A percentile compares a stretch with the other conserved stretches of the same genome.
Evolutionary conservation across 306 rosid species (phyloP).

Genomic region (Quercus bicolor): DNA sequence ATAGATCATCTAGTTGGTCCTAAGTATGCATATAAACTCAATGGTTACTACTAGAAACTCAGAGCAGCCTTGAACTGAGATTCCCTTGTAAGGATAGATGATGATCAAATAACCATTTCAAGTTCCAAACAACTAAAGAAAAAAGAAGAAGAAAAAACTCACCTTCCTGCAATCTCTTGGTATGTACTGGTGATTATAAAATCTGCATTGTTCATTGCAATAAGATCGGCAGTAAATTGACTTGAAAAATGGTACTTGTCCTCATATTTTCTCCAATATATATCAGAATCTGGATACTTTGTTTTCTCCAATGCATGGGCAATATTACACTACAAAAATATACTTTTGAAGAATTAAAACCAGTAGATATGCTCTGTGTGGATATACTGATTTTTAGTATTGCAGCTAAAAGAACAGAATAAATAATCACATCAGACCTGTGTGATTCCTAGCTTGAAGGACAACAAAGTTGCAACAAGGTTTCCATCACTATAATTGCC

Average conservation of each 20-base stretch:
- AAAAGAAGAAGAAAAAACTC: slow-evolving; percentile 31
- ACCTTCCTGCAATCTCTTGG: slow-evolving; percentile 97
- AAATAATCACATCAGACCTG: slow-evolving; percentile 50
- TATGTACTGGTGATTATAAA: slow-evolving; percentile 95
- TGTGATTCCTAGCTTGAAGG: slow-evolving; percentile 89
- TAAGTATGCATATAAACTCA: too few relatives aligned
- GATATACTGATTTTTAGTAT: not conserved
- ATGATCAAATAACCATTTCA: too few relatives aligned
- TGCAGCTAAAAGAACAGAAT: not conserved
- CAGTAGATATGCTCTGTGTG: slow-evolving; percentile 12
- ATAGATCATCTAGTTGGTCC: too few relatives aligned
- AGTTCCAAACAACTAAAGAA: not conserved
- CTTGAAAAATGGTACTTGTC: slow-evolving; percentile 86
- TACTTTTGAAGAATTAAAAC: slow-evolving; percentile 9
- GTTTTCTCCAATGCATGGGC: slow-evolving; percentile 97
- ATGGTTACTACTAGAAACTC: too few relatives aligned
- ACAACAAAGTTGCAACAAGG: slow-evolving; percentile 85
- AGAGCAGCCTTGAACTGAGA: too few relatives aligned
- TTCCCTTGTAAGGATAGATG: too few relatives aligned
- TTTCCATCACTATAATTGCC: slow-evolving; percentile 98
- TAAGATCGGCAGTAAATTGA: slow-evolving; percentile 90
- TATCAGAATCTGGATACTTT: slow-evolving; percentile 86
- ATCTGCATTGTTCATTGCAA: slow-evolving; percentile 94
- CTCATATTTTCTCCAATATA: slow-evolving; percentile 81
- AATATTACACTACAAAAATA: slow-evolving; percentile 65